Base-by-base conservation (phyloP, 1,284 basidiomycete genomes). In the Ustilago hordei region DNA sequence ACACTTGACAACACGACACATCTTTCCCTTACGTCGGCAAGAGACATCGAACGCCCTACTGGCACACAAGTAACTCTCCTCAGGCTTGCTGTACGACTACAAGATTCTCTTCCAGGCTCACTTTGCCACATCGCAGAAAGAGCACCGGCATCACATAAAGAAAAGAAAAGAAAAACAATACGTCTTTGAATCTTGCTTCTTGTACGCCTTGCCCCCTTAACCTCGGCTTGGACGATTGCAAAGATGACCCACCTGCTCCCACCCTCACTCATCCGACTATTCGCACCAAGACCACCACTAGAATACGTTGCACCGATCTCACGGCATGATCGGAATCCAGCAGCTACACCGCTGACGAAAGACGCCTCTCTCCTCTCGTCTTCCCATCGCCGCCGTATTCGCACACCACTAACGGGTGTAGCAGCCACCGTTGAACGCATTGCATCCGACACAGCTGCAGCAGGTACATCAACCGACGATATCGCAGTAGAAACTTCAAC, bases 221-320 rank as follows among this genome's bases (percentile, higher is more conserved):
- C 7, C n/a, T 19, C 7, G n/a, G 43, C 43, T 41, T 11, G 11
- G n/a, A 28, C 23, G 23, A 8, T 45, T 7, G 28, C 55, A 17
- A 54, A 53, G 31, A 86, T 86, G 84, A 82, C 84, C 45, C 79
- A 84, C 69, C 75, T 83, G 12, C 83, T 86, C 9, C 84, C 84
- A 2, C 83, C 84, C 1, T 80, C 71, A 32, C 69, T 86, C 3
- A 53, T 85, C 28, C 80, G 84, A n/a, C 80, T 86, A 15, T 86
- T 86, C 54, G 73, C 77, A 3, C 69, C 84, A 3, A 72, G 83
- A 1, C 84, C 84, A 31, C 80, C 75, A 43, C 69, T 85, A 36
- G 66, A 77, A 17, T 73, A 80, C 60, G 56, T 64, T 8, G 56
- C 66, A n/a, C 76, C 83, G 9, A 57, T 82, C 13, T n/a, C 34